Conservation (phyloP, 2,329 filamentous ascomycete species). For the Geosmithia morbida region DNA sequence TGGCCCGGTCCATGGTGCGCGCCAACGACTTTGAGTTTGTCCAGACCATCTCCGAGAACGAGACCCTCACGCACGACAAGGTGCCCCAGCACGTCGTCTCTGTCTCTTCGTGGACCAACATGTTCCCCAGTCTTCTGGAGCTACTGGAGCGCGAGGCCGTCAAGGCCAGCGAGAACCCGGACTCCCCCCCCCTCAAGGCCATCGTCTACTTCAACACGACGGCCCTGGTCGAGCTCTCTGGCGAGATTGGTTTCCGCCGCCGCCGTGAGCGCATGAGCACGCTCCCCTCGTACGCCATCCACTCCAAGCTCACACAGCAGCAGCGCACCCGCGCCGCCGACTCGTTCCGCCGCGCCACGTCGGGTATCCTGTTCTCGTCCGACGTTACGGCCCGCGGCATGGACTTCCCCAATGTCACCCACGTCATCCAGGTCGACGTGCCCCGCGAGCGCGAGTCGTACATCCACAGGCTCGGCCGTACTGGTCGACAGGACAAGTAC, state of each 20-base stretch:
- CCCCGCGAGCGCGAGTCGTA: conserved; percentile 55
- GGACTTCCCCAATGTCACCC: conserved; percentile 71
- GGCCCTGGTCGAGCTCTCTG: conserved; percentile 51
- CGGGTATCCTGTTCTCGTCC: conserved; percentile 58
- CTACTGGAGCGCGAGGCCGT: conserved; percentile 49
- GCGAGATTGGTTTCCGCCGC: conserved; percentile 31
- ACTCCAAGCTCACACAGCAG: conserved; percentile 60
- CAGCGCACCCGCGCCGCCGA: conserved; percentile 58
- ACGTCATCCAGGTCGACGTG: conserved; percentile 59
- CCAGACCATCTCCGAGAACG: conserved; percentile 72
- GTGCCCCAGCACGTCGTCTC: conserved; percentile 69
- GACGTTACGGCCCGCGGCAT: conserved; percentile 73
- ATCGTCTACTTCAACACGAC: conserved; percentile 85
- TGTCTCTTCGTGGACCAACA: conserved; percentile 57
- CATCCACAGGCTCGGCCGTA: conserved; percentile 65
- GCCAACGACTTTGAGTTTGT: conserved; percentile 72
- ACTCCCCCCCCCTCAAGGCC: conserved; percentile 67
- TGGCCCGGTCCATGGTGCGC: conserved; percentile 69
- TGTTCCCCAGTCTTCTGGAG: conserved; percentile 64
- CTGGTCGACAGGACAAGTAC: conserved; percentile 58
- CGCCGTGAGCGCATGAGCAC: conserved; percentile 21
- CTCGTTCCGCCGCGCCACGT: conserved; percentile 48
- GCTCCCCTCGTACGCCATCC: conserved; percentile 43
- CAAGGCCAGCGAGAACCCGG: conserved; percentile 21
- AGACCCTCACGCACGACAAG: conserved; percentile 69